These are phyloP conservation scores for Leishmania tropica DNA, from an alignment of 208 protist genomes.

Conservation along the genomic window DNA sequence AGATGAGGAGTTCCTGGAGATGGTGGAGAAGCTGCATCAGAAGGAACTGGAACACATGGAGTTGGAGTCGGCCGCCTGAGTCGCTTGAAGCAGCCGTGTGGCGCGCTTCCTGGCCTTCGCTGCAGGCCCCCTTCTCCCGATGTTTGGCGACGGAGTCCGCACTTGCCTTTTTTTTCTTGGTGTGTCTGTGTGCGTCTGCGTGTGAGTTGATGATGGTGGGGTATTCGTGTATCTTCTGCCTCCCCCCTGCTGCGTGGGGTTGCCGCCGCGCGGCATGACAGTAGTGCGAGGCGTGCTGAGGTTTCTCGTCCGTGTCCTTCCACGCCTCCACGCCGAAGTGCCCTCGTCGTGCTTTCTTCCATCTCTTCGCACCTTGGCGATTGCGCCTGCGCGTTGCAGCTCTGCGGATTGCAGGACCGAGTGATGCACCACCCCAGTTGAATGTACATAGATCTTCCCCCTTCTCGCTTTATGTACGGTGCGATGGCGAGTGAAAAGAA, in stretches of 20 bases:
- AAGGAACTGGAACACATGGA: conserved; percentile 60
- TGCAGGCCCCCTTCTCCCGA: not conserved
- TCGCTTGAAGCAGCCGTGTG: not conserved
- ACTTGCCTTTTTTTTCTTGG: not conserved
- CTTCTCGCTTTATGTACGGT: not conserved
- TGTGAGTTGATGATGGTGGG: not conserved
- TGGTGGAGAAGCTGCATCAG: conserved; percentile 56
- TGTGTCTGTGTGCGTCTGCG: not conserved
- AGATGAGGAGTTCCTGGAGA: conserved; percentile 71
- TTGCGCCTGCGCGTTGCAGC: not conserved
- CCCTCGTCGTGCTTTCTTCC: not conserved
- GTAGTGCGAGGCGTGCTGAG: not conserved
- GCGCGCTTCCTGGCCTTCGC: not conserved
- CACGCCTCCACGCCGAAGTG: not conserved
- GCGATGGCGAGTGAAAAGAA: not conserved
- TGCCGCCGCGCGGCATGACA: not conserved
- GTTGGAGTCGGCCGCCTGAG: conserved; percentile 23
- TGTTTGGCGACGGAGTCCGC: not conserved
- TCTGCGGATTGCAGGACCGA: not conserved
- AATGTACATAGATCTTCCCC: not conserved
- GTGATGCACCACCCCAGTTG: not conserved
- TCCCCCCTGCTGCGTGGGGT: not conserved
- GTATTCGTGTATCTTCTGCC: not conserved
- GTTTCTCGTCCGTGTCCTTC: not conserved
- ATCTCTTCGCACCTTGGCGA: not conserved